Evolutionary conservation across 768 basidiomycete genomes (phyloP), one percentile per base, ranked within the genome.

Genomic region (Favolaschia claudopus): DNA sequence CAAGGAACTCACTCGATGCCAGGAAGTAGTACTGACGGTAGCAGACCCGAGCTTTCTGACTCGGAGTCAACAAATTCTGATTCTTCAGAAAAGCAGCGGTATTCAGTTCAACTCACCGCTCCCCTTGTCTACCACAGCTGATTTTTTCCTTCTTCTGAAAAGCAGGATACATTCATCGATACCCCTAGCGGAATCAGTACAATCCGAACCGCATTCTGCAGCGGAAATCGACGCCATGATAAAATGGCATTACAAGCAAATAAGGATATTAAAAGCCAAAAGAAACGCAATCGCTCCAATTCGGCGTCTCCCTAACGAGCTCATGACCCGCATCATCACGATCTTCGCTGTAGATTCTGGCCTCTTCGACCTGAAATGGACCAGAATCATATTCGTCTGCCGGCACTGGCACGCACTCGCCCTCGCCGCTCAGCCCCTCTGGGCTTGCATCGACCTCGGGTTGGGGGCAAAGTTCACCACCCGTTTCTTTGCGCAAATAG

Each of bases 301-400:
- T n/a, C 20, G 10, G 12, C 32, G 13, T 1, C 55, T 56, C 10
- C 45, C 55, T 3, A 56, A 40, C 24, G 55, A 56, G 28, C 55
- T 56, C 31, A 34, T 55, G 27, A 24, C 28, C 3, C 34, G 36
- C 14, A 47, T 55, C 19, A 4, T 55, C 14, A 46, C 29, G 7
- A 25, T 56, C 7, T 56, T 32, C 44, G 55, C 45, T 2, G 46
- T 48, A 2, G 55, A 39, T 14, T 48, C 45, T n/a, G 38, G 24
- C 15, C 46, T 57, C 10, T 49, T 43, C 33, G 25, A 42, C 7
- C 29, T 57, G 17, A 20, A 49, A 43, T 57, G 55, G 55, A 49
- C 55, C 19, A 28, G 36, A 7, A 19, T 49, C 9, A 57, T 49
- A 25, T 34, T 20, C 15, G 55, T 57, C 9, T 57, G 55, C 24